Evolutionary conservation across 176 grass and related monocot species (phyloP), one percentile per base, ranked within the genome.

Genomic region (Eragrostis nindensis): DNA sequence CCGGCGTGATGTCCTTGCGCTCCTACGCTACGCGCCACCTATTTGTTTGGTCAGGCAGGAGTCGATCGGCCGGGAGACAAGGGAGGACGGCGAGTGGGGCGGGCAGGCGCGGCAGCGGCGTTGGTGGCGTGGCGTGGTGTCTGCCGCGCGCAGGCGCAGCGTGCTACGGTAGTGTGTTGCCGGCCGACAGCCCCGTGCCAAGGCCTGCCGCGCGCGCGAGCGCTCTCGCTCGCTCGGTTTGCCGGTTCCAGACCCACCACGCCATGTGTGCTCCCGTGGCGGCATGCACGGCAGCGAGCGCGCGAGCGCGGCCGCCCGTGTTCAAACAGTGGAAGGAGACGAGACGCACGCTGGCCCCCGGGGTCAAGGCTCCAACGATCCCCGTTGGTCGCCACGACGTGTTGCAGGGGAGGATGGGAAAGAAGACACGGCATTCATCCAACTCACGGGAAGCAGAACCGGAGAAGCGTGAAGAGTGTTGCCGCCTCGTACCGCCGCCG

Each of bases 281-380:
- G 7, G 18, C 46, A 49, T 61, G 62, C 60, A 4, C 29, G 43
- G 29, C 32, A 16, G 80, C n/a, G 45, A 16, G 69, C 39, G 38
- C 16, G 76, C 60, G 25, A 64, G 39, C 53, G 16, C 74, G 49
- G 36, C n/a, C 30, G 71, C 6, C 70, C 70, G 71, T 82, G 53
- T 14, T 82, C 42, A 22, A 82, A 63, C 86, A 24, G 57, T 32
- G 13, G 60, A 17, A 56, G 42, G 36, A 5, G 8, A 25, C 24
- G 45, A 11, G 26, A 21, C 47, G 45, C 42, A 17, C 38, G 17
- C 66, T n/a, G 55, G 43, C 25, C n/a, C 70, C 0, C 8, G 19
- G 55, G 56, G 71, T 81, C 78, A 86, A 68, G 70, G 39, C 57
- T 63, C 38, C 73, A 77, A 87, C 71, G 56, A 79, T 73, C 42